Conservation (phyloP, 2,329 filamentous ascomycete species). For the Stagonosporopsis chrysanthemi region DNA sequence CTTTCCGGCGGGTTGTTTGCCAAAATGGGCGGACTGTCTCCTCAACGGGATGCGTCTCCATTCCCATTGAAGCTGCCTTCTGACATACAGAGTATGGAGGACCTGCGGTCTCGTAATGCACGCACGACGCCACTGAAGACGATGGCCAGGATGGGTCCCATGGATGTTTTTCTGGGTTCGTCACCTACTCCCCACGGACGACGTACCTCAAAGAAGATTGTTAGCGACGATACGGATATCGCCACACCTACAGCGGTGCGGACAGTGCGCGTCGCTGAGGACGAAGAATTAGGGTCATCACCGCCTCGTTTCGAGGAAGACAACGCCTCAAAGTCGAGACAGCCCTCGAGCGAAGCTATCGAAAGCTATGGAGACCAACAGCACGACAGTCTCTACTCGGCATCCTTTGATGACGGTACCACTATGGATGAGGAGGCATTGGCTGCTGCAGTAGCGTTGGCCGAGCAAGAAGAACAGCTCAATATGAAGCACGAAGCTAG, state of each 20-base stretch:
- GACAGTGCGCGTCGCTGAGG: conserved; percentile 25
- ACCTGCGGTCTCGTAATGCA: conserved; percentile 30
- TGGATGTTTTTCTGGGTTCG: conserved; percentile 47
- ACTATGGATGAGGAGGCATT: conserved; percentile 42
- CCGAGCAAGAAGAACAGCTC: conserved; percentile 9
- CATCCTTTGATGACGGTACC: conserved; percentile 44
- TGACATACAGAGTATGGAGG: conserved; percentile 36
- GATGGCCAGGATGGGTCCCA: conserved; percentile 40
- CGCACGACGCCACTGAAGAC: conserved; percentile 38
- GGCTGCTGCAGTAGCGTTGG: conserved; percentile 21
- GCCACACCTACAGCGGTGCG: conserved; percentile 41
- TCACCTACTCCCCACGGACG: conserved; percentile 48
- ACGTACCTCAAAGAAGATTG: conserved; percentile 33
- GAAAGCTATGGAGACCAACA: conserved; percentile 33
- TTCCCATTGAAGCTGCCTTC: conserved; percentile 42
- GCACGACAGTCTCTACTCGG: conserved; percentile 23
- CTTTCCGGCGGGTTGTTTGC: conserved; percentile 71
- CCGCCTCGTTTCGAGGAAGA: conserved; percentile 42
- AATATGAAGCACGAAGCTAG: conserved; percentile 3
- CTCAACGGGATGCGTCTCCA: conserved; percentile 21
- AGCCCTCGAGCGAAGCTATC: conserved; percentile 7
- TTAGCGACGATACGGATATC: conserved; percentile 37
- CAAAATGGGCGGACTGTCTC: conserved; percentile 57
- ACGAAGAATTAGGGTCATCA: conserved; percentile 46
- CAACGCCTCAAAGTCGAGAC: not conserved